phyloP scores from a whole-genome alignment of 768 basidiomycete genomes.

The Mycena pura region DNA sequence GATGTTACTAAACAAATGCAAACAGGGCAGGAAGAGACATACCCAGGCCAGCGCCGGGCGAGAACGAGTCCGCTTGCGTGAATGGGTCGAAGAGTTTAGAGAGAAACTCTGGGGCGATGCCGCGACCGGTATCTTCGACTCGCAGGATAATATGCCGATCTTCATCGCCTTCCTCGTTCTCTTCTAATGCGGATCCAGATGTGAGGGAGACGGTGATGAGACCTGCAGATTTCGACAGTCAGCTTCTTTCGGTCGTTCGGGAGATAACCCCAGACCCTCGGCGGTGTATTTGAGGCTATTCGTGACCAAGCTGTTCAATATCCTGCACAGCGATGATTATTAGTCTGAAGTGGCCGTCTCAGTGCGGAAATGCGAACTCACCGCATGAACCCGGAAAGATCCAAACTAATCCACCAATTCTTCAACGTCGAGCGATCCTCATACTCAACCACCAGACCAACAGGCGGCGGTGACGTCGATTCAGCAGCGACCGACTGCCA shows the following conservation, averaged over 20 bases:
- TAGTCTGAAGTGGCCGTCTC: background rate
- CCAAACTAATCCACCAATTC: constrained; percentile 14
- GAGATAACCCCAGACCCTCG: background rate
- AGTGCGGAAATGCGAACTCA: background rate
- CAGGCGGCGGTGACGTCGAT: background rate
- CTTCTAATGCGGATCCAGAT: background rate
- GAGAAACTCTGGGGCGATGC: constrained; percentile 17
- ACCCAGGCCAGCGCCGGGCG: constrained; percentile 18
- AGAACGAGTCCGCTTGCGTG: constrained; percentile 19
- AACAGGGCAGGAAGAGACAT: background rate
- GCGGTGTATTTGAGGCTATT: constrained; percentile 13
- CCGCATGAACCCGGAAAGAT: constrained; percentile 12
- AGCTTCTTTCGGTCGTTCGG: background rate
- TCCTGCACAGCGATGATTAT: background rate
- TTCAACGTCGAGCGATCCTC: constrained; percentile 12
- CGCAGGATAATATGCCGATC: constrained; percentile 1
- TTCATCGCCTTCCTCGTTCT: background rate
- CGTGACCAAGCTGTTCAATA: constrained; percentile 18
- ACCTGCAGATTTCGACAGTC: background rate
- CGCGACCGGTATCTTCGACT: constrained; percentile 18
- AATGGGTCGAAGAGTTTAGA: constrained; percentile 15
- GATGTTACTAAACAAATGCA: background rate
- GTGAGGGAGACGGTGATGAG: constrained; percentile 7
- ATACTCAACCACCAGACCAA: constrained; percentile 7
- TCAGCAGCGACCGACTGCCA: background rate